Evolutionary conservation across 345 rosid genomes (phyloP), one percentile per base, ranked within the genome.

Genomic region (Eucalyptus microcorys): DNA sequence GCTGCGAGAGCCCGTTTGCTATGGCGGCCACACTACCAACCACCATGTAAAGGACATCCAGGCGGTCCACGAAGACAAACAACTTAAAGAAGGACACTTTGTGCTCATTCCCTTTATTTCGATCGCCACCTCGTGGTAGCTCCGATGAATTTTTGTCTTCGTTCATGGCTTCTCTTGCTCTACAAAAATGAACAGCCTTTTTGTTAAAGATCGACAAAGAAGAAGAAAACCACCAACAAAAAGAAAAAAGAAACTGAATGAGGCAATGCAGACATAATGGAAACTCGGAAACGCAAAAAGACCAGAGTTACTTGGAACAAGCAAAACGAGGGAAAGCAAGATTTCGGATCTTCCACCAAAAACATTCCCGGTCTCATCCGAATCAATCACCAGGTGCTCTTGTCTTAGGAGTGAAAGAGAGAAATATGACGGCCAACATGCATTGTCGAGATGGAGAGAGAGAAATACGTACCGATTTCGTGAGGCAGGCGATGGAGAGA

Each of bases 1-100:
- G 98, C 92, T 90, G 95, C 10, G 93, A 12, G 19, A 96, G 49
- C 8, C 97, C 98, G 68, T 92, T 95, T 22, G 83, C 98, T 66
- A 91, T 47, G 84, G 93, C 94, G 8, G 90, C 79, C 13, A 92
- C 4, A 4, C 91, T 68, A 45, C 99, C 98, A 2, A 93, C 90
- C 32, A 55, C 86, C 95, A 95, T 94, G 90, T 95, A 88, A 52
- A 87, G 22, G 16, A 90, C 84, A 86, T 96, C 98, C 5, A 88
- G 32, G 81, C 83, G 87, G 87, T 96, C 97, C 0, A 96, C 96
- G 76, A 95, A 96, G 57, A 91, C 87, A 88, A 95, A 96, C 71
- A 96, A 91, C 94, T 94, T 94, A 55, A 88, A 92, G 61, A 95
- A 92, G 30, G 97, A 79, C 61, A 96, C 94, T 87, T 32, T 87